Conservation (phyloP, 257 asterid genomes). For the Cruciata laevipes region DNA sequence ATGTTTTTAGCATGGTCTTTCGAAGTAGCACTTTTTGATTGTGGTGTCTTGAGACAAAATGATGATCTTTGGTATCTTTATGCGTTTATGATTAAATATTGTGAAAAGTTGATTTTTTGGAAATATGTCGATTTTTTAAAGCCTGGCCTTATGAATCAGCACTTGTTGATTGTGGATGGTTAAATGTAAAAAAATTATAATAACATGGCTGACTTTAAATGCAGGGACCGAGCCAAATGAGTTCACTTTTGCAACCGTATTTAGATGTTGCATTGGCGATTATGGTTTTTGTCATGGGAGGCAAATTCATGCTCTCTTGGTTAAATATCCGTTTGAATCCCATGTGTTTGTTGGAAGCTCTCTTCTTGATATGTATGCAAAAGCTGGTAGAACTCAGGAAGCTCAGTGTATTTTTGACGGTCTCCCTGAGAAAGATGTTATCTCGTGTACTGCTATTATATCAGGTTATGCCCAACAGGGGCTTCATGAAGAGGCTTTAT, state of each 20-base stretch:
- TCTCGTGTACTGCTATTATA: slow-evolving; percentile 76
- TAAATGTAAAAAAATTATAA: neutral
- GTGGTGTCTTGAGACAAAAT: neutral
- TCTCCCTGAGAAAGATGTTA: slow-evolving; percentile 61
- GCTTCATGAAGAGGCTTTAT: slow-evolving; percentile 59
- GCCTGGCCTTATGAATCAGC: neutral
- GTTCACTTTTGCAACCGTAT: slow-evolving; percentile 74
- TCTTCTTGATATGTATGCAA: slow-evolving; percentile 83
- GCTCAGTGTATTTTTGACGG: slow-evolving; percentile 55
- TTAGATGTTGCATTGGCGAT: slow-evolving; percentile 45
- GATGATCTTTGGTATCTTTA: neutral
- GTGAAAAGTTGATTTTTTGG: neutral
- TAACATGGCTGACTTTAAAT: slow-evolving; percentile 11
- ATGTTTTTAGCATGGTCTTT: neutral
- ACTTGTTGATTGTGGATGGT: neutral
- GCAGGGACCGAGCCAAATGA: slow-evolving; percentile 74
- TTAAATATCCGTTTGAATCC: slow-evolving; percentile 49
- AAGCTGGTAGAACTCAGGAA: slow-evolving; percentile 63
- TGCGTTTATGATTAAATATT: neutral
- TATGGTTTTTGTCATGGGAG: slow-evolving; percentile 38
- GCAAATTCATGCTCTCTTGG: slow-evolving; percentile 59
- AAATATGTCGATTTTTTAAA: too few relatives aligned
- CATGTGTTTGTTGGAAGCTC: slow-evolving; percentile 78
- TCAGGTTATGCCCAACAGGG: slow-evolving; percentile 83
- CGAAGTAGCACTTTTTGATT: neutral